Conservation (phyloP, 2,329 filamentous ascomycete species). For the Trichoderma arundinaceum region DNA sequence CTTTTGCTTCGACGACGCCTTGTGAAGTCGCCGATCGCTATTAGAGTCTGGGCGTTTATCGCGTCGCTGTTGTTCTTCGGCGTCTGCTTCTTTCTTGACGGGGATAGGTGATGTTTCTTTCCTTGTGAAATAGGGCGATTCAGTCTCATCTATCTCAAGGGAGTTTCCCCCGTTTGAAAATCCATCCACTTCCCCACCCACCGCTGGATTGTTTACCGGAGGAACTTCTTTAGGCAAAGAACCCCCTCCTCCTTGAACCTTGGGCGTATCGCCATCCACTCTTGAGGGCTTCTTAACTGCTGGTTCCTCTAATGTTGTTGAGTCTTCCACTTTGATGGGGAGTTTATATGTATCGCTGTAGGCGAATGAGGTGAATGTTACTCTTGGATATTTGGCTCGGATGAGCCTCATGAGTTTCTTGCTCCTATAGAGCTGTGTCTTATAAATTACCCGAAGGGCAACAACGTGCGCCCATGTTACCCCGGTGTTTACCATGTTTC, state of each 20-base stretch:
- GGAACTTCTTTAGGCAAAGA: too few species aligned
- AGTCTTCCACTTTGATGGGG: not conserved
- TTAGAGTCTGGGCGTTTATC: too few species aligned
- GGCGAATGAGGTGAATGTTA: conserved; percentile 1
- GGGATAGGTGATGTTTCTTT: not conserved
- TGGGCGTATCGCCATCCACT: too few species aligned
- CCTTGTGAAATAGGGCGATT: not conserved
- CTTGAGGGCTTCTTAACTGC: not conserved
- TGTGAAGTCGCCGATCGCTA: too few species aligned
- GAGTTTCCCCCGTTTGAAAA: not conserved
- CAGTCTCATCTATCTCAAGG: not conserved
- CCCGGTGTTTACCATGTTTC: not conserved
- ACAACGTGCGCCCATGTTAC: conserved; percentile 32
- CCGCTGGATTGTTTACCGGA: not conserved
- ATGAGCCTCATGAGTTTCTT: conserved; percentile 14
- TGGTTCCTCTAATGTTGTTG: not conserved
- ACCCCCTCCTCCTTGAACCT: not conserved
- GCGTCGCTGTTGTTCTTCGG: not conserved
- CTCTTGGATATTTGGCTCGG: conserved; percentile 18
- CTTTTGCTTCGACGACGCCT: too few species aligned
- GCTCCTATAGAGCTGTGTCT: conserved; percentile 21
- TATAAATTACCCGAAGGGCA: conserved; percentile 27
- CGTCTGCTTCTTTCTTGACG: not conserved
- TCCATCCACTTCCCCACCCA: not conserved
- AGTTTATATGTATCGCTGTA: conserved; percentile 9